Conservation (phyloP, 257 asterid genomes). For the Echium plantagineum region DNA sequence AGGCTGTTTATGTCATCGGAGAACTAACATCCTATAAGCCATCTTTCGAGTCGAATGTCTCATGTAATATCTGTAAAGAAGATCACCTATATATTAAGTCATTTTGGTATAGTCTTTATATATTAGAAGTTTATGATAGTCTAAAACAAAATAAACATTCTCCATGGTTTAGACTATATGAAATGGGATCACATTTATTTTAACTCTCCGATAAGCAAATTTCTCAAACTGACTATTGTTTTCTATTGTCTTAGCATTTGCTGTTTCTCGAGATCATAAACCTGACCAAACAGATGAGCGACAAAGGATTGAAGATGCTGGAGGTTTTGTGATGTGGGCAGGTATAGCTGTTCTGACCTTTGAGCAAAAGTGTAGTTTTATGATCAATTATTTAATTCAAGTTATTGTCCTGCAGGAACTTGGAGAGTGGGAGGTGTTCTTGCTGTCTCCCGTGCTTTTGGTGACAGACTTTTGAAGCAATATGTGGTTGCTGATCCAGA, state of each 20-base stretch:
- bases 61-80: background rate
- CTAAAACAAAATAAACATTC: background rate
- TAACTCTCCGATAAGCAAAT: background rate
- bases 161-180: background rate
- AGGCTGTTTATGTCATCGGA: background rate
- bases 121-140: background rate
- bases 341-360: slow-evolving; percentile 25
- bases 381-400: background rate
- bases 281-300: slow-evolving; percentile 94
- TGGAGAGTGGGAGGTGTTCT: slow-evolving; percentile 99
- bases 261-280: slow-evolving; percentile 89
- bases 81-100: too few species aligned
- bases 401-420: slow-evolving; percentile 40
- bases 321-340: slow-evolving; percentile 99
- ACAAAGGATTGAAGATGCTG: slow-evolving; percentile 89
- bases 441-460: slow-evolving; percentile 97
- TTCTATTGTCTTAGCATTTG: slow-evolving; percentile 50
- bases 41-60: background rate
- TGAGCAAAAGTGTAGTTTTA: background rate
- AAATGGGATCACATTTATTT: background rate
- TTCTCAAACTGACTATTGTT: background rate
- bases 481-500: slow-evolving; percentile 95
- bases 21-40: background rate
- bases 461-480: slow-evolving; percentile 80
- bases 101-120: background rate